Base-by-base conservation (phyloP, 148 eudicot species). In the Limonium bicolor region DNA sequence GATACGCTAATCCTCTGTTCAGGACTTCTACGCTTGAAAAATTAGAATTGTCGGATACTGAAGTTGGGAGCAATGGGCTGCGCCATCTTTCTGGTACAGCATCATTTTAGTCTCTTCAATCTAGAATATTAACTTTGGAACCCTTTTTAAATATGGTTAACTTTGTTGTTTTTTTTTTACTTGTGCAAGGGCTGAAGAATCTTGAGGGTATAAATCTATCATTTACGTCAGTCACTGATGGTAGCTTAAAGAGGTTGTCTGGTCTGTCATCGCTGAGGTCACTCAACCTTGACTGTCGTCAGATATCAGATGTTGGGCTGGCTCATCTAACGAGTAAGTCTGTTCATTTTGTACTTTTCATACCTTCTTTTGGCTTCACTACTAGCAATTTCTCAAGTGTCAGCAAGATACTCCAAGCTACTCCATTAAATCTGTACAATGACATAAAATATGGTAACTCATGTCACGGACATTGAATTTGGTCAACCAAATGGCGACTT, bases 41-140 rank as follows among this genome's bases (percentile, higher is more conserved):
- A 54, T 61, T 92, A 76, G 95, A 76, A 64, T 46, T 92, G 66
- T 92, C 99, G 59, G 99, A 92, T 63, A 92, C 99, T 20, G 94
- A 73, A 57, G 94, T 92, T 55, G 86, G 94, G 53, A 85, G 78
- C 76, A 57, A 46, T 46, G 95, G 95, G 40, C 72, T 92, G 16
- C 80, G 63, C 19, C 71, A 71, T 70, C 70, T 92, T 33, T 71
- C 86, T 58, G 95, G 99, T 85, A 59, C 58, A 66, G 39, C 25
- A 43, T 25, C 20, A 5, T 22, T 22, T 18, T 3, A 21, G 3
- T 20, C 19, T 2, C 2, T 37, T 17, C 22, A 10, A 18, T 40
- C 44, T 40, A 19, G 13, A 19, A 20, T 13, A 40, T 2, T 4
- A 28, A 41, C 15, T 12, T 41, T 22, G 4, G 17, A 41, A 2